Percentiles rank a stretch among this genome's conserved stretches.
phyloP scores from a whole-genome alignment of 1,284 basidiomycete species.

The Lignosus rhinocerotis region DNA sequence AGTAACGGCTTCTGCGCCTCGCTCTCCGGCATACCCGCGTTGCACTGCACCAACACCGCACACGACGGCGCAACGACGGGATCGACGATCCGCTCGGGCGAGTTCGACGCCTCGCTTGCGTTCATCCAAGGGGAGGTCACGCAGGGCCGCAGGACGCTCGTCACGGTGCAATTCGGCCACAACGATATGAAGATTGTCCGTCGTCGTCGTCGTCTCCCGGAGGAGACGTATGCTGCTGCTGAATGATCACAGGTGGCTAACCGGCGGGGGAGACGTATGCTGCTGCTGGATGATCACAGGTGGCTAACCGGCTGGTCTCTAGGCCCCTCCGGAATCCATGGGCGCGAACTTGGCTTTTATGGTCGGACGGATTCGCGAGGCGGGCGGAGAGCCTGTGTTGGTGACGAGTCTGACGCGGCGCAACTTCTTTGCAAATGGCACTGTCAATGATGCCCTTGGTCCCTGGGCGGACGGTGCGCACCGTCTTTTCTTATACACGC shows the following conservation, averaged over 20 bases:
- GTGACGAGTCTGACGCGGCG: neutral
- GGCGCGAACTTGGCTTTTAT: neutral
- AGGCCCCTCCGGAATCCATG: neutral
- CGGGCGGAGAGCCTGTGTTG: neutral
- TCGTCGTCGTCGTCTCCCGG: neutral
- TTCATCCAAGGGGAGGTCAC: neutral
- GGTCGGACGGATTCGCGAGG: neutral
- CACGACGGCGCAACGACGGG: neutral
- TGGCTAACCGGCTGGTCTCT: neutral
- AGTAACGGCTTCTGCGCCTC: neutral
- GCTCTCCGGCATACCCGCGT: neutral
- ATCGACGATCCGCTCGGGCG: neutral
- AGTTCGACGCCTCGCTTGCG: neutral
- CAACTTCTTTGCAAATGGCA: neutral
- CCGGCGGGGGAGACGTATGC: too few species aligned
- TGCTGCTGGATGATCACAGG: neutral
- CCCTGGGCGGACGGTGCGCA: neutral
- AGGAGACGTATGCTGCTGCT: neutral
- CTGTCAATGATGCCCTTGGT: neutral
- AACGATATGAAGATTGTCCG: neutral
- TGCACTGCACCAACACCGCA: neutral
- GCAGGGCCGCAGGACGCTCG: neutral
- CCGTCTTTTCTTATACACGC: neutral
- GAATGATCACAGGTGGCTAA: neutral
- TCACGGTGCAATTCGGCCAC: neutral